Conservation (phyloP, 1,284 basidiomycete species). For the Athelia psychrophila region DNA sequence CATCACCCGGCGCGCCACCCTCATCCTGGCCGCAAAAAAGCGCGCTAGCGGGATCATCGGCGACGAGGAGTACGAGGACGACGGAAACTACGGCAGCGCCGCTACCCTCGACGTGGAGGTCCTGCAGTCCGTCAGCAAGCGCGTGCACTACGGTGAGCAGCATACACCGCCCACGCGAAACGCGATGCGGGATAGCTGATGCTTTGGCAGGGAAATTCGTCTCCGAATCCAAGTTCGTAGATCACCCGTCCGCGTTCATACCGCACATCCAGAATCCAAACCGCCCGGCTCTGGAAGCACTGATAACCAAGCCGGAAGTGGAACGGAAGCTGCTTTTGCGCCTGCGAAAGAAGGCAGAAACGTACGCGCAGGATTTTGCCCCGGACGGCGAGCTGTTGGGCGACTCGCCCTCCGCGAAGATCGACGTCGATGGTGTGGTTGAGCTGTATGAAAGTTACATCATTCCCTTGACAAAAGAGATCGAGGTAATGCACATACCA, state of each 20-base stretch:
- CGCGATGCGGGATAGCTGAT: conserved; percentile 4
- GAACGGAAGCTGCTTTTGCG: conserved; percentile 86
- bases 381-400: conserved; percentile 60
- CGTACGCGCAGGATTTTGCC: conserved; percentile 91
- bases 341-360: conserved; percentile 86
- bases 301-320: conserved; percentile 97
- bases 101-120: conserved; percentile 95
- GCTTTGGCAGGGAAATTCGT: conserved; percentile 88
- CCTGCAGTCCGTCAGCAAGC: conserved; percentile 89
- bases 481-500: conserved; percentile 67
- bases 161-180: background rate
- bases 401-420: conserved; percentile 51
- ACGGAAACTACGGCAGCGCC: conserved; percentile 97
- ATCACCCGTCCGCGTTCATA: conserved; percentile 84
- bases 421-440: conserved; percentile 92
- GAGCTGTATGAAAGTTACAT: conserved; percentile 93
- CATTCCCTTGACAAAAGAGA: conserved; percentile 96
- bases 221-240: conserved; percentile 92
- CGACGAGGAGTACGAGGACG: conserved; percentile 74
- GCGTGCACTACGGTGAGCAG: conserved; percentile 93
- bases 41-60: conserved; percentile 64
- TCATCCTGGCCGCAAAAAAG: conserved; percentile 57
- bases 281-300: conserved; percentile 67
- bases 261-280: conserved; percentile 86
- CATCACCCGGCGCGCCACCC: conserved; percentile 72